Evolutionary conservation across 352 stramenopile genomes (phyloP), one percentile per base, ranked within the genome.

Genomic region (Pythium dissotocum): DNA sequence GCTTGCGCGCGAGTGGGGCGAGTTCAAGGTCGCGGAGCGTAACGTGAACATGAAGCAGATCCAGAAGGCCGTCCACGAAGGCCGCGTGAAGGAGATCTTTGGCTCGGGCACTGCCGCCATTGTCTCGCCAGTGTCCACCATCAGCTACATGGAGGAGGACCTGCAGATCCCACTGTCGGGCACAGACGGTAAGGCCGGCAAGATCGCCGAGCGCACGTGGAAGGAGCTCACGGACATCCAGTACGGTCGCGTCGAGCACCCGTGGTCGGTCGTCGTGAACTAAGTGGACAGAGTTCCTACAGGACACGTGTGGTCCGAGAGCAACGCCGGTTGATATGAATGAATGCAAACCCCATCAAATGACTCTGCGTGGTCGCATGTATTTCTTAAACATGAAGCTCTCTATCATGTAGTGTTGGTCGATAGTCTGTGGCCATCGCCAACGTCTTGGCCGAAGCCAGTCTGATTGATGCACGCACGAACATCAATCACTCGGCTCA

Each of bases 31-130:
- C 32, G 88, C 80, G 6, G 97, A 99, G 79, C 79, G 83, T 42
- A 92, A 93, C 69, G 88, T 98, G 53, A 98, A 80, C 46, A 98
- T 99, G 91, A 81, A 88, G 62, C 91, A 99, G 77, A 79, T 99
- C 66, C 76, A 86, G 62, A 89, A 97, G 73, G 96, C 97, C n/a
- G 82, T 87, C 21, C 71, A 90, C 28, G 93, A 98, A 44, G 89
- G 90, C 36, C 79, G 93, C 44, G 76, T 99, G 38, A 67, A 98
- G 21, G 97, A 99, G 79, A 83, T 96, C 58, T 99, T 99, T 79
- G 97, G 96, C 61, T 97, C 93, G 13, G 97, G 97, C 48, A 99
- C 97, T 36, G 97, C 97, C 33, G 95, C 95, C 28, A 91, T 99
- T 28, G 90, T 99, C 35, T 94, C 91, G 49, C 97, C 97, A 2